A percentile compares a stretch with the other conserved stretches of the same genome.
Evolutionary conservation across 805 yeast species (phyloP).

Genomic region (Wickerhamomyces hampshirensis): DNA sequence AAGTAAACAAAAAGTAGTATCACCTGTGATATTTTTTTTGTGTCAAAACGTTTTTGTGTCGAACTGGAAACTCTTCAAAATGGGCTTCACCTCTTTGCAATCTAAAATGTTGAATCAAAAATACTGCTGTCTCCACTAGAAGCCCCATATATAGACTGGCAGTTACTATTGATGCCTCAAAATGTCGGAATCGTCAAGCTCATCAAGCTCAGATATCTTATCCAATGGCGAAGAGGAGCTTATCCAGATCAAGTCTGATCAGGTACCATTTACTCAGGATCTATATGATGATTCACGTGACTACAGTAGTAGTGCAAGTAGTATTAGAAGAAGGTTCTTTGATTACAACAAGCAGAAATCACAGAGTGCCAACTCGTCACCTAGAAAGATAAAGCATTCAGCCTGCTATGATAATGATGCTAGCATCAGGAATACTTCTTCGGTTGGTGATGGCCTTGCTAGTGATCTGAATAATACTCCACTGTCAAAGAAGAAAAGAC

Average conservation of each 20-base stretch:
- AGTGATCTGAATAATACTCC: not conserved
- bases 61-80: too few relatives aligned
- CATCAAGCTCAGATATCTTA: not conserved
- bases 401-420: not conserved
- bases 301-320: slow-evolving; percentile 1
- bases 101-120: too few relatives aligned
- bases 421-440: not conserved
- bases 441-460: not conserved
- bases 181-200: not conserved
- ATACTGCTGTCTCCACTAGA: not conserved
- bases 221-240: not conserved
- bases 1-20: too few relatives aligned
- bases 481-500: not conserved
- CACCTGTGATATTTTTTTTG: too few relatives aligned
- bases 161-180: not conserved
- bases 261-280: not conserved
- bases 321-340: not conserved
- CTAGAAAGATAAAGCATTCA: not conserved
- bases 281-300: not conserved
- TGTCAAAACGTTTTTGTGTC: too few relatives aligned
- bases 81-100: too few relatives aligned
- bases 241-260: not conserved
- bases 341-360: not conserved
- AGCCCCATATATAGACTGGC: not conserved
- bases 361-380: not conserved